Base-by-base conservation (phyloP, 2,329 filamentous ascomycete genomes). In the Ophiostoma ips region DNA sequence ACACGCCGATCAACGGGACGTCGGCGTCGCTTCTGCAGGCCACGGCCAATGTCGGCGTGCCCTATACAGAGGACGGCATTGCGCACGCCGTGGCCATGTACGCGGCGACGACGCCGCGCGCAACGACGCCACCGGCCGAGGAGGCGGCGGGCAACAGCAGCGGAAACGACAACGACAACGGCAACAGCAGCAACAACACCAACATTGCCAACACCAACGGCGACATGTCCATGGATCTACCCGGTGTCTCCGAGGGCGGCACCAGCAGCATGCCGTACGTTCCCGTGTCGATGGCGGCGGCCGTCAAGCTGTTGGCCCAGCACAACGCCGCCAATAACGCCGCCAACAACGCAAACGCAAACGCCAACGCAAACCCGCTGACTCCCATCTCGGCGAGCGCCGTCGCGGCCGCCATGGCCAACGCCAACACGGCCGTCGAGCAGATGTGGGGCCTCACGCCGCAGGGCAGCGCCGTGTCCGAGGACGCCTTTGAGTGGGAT, bases 111-210 rank as follows among this genome's bases (percentile, higher is more conserved):
- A 55, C 51, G 38, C 53, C 55, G 62, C 65, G 18, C 59, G 64
- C 28, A 7, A 63, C 67, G 38, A 78, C 74, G 16, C 73, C 75
- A n/a, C 74, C 75, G 5, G 72, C 74, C 0, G 74, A 78, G 15
- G 51, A n/a, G n/a, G n/a, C n/a, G n/a, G n/a, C n/a, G n/a, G 34
- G 13, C 41, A 46, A 40, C 49, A 55, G 16, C 54, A 54, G 16
- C 47, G 30, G 18, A 48, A 46, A 9, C n/a, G 44, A 30, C 7
- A 12, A 12, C 49, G 30, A n/a, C n/a, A 36, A 24, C 19, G 35
- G 45, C 34, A 49, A 30, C 48, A 36, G 11, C 37, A 40, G n/a
- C 37, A 18, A 16, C 19, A 46, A n/a, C n/a, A 35, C 40, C 34
- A 15, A n/a, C 11, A 46, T 15, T 16, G 10, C 11, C 35, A 46